Conservation (phyloP, 345 rosid genomes). For the Brassica rapa region DNA sequence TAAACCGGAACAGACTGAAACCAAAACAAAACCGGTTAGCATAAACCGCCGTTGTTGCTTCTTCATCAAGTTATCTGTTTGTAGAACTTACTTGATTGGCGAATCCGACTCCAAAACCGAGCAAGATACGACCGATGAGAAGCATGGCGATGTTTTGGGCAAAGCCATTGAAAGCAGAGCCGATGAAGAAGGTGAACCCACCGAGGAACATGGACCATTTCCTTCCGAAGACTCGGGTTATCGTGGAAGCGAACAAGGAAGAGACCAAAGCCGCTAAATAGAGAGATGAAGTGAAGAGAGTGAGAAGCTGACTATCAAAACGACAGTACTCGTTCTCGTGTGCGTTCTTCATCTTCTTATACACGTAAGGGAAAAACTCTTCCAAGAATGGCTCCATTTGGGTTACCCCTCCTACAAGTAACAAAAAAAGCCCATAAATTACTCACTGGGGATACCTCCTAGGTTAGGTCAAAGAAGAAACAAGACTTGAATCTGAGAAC, state of each 20-base stretch:
- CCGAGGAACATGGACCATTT: conserved; percentile 69
- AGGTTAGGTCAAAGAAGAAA: background rate
- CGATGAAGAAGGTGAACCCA: conserved; percentile 58
- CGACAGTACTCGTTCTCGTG: conserved; percentile 67
- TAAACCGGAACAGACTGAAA: conserved; percentile 72
- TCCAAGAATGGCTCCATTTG: conserved; percentile 68
- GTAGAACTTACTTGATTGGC: conserved; percentile 64
- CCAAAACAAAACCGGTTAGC: background rate
- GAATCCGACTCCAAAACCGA: conserved; percentile 83
- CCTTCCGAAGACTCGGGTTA: conserved; percentile 63
- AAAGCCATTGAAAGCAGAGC: conserved; percentile 62
- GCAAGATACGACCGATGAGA: conserved; percentile 69
- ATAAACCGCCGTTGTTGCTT: background rate
- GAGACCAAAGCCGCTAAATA: conserved; percentile 73
- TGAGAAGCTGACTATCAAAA: conserved; percentile 64
- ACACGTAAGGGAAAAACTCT: conserved; percentile 63
- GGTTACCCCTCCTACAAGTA: conserved; percentile 72
- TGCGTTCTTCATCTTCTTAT: conserved; percentile 35
- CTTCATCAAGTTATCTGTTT: conserved; percentile 3
- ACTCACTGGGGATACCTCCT: background rate
- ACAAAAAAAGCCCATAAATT: background rate
- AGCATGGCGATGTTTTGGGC: conserved; percentile 57
- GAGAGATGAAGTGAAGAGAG: conserved; percentile 80
- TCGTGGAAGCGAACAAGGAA: conserved; percentile 57
- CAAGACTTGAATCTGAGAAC: background rate